Evolutionary conservation across 78 protist genomes (phyloP).

Genomic region (Speleostelium caveatum): DNA sequence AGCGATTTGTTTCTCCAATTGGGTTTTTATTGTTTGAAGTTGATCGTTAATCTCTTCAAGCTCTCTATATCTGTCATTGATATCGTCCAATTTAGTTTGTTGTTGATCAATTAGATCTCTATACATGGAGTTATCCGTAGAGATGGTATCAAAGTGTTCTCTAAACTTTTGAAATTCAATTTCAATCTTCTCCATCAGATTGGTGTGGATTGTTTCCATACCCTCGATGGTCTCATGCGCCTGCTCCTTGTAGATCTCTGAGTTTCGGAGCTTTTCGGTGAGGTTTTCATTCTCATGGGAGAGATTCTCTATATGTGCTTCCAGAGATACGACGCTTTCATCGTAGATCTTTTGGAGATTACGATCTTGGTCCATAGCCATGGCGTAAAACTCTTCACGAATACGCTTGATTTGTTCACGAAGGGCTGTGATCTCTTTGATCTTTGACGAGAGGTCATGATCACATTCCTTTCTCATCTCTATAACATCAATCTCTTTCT

Average conservation of each 20-base stretch:
- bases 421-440: not conserved
- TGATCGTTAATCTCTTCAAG: not conserved
- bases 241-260: not conserved
- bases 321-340: not conserved
- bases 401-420: slow-evolving; percentile 15
- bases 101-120: too few species aligned
- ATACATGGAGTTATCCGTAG: too few species aligned
- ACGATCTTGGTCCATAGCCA: not conserved
- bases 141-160: too few species aligned
- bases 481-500: too few species aligned
- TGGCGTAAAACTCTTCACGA: not conserved
- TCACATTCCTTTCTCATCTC: too few species aligned
- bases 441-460: too few species aligned
- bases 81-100: too few species aligned
- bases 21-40: not conserved
- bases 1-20: too few species aligned
- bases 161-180: too few species aligned
- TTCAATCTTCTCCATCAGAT: too few species aligned
- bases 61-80: not conserved
- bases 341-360: not conserved
- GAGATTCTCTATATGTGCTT: not conserved
- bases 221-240: too few species aligned
- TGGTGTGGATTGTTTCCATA: too few species aligned
- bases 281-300: not conserved
- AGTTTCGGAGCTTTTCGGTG: not conserved